Evolutionary conservation across 1,284 basidiomycete species (phyloP).

Genomic region (Pseudozyma tsukubaensis): DNA sequence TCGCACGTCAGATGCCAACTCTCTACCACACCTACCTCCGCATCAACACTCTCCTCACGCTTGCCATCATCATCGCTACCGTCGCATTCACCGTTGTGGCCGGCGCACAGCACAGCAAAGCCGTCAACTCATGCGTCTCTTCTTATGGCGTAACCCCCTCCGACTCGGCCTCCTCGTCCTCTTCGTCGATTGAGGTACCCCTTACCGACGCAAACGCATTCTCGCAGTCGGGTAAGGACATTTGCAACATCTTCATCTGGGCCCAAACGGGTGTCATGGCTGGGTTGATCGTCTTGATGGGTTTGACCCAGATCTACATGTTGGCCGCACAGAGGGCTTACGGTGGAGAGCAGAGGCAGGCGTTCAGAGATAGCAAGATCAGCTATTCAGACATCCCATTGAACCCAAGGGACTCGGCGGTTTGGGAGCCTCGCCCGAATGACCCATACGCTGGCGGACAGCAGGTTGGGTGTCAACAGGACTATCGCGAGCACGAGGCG

Average conservation of each 20-base stretch:
- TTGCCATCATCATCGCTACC: slow-evolving; percentile 51
- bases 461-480: slow-evolving; percentile 6
- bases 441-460: slow-evolving; percentile 23
- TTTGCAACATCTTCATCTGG: slow-evolving; percentile 67
- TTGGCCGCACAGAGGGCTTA: slow-evolving; percentile 60
- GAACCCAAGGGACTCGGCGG: slow-evolving; percentile 52
- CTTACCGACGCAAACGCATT: slow-evolving; percentile 28
- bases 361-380: slow-evolving; percentile 31
- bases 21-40: slow-evolving; percentile 64
- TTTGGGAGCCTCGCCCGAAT: slow-evolving; percentile 48
- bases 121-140: slow-evolving; percentile 47
- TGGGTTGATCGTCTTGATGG: slow-evolving; percentile 59
- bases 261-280: slow-evolving; percentile 65
- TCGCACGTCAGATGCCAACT: slow-evolving; percentile 51
- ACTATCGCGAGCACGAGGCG: slow-evolving; percentile 6
- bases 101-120: slow-evolving; percentile 52
- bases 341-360: slow-evolving; percentile 57
- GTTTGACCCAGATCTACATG: slow-evolving; percentile 68
- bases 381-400: slow-evolving; percentile 53
- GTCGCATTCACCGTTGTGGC: slow-evolving; percentile 59
- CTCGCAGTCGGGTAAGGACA: slow-evolving; percentile 29
- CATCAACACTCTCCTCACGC: slow-evolving; percentile 61
- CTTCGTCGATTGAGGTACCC: slow-evolving; percentile 18
- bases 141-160: slow-evolving; percentile 46
- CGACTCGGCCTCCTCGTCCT: slow-evolving; percentile 16